Base-by-base conservation (phyloP, 2,329 filamentous ascomycete genomes). In the Dactylellina parvicollis region DNA sequence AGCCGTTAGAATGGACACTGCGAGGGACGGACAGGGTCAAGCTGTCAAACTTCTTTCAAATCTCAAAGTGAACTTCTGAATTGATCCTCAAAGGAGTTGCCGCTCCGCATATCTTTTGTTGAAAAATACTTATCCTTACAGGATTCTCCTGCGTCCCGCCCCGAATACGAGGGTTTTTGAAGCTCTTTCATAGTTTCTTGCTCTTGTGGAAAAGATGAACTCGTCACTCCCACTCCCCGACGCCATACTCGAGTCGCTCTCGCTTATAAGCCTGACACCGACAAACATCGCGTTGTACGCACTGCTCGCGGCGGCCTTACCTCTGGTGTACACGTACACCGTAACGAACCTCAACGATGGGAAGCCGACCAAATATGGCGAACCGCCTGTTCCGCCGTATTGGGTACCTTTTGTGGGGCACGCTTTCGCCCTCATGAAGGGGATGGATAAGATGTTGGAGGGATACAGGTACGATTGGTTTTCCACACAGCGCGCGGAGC, bases 351-450 rank as follows among this genome's bases (percentile, higher is more conserved):
- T 72, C 1, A 72, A 72, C 28, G 67, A 64, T 26, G 67, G 67
- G 3, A 72, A 65, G 24, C 67, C 44, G 32, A 72, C 67, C 20
- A 72, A 65, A n/a, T 24, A 59, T 44, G 59, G 59, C 5, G 67
- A 72, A 24, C 67, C 67, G 46, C 67, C 67, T 3, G 20, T 72
- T 10, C 67, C 67, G 16, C 67, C 67, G 4, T 72, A 72, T 18
- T 72, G 59, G 59, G n/a, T 72, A 1, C 67, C 67, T 8, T 65
- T 65, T 28, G 28, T 72, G 14, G 59, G 59, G n/a, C 59, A 72
- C 34, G 67, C 38, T 5, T 54, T 72, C 20, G 47, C 16, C 4
- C 32, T 72, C 34, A 64, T 65, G 59, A 20, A 50, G 0, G 57
- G 59, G 4, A 9, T 62, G 36, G 30, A 46, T 12, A 46, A 54